Percentiles rank a stretch among this genome's conserved stretches.
Conservation (phyloP, 495 filamentous ascomycete species). For the Penicillium ochrochloron region DNA sequence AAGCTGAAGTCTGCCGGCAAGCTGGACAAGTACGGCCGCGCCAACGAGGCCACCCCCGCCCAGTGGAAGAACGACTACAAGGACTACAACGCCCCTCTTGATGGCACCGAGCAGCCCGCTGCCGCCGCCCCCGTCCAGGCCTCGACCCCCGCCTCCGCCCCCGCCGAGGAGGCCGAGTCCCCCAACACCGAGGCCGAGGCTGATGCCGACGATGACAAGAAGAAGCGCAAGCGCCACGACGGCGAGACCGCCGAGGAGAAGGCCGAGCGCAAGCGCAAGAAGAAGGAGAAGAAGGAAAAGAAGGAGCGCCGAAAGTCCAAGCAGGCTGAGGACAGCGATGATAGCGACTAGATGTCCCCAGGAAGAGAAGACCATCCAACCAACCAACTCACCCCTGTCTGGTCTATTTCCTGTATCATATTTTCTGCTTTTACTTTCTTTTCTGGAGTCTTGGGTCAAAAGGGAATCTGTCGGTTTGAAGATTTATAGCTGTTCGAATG, state of each 20-base stretch:
- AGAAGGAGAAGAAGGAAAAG: constrained; percentile 77
- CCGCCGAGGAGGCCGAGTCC: constrained; percentile 33
- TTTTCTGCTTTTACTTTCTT: constrained; percentile 29
- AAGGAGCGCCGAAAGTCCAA: constrained; percentile 68
- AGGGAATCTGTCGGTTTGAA: constrained; percentile 43
- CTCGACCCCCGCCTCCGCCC: constrained; percentile 42
- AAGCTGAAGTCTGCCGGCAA: constrained; percentile 98
- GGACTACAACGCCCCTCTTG: constrained; percentile 71
- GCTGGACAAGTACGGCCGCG: constrained; percentile 92
- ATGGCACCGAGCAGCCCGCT: constrained; percentile 46
- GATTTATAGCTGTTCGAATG: constrained; percentile 22
- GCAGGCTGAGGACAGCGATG: constrained; percentile 61
- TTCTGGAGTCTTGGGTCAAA: constrained; percentile 53
- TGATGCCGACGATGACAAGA: constrained; percentile 53
- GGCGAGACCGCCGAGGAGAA: constrained; percentile 78
- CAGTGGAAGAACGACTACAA: constrained; percentile 90
- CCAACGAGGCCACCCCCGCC: constrained; percentile 88
- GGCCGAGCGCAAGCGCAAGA: constrained; percentile 74
- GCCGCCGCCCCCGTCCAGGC: constrained; percentile 45
- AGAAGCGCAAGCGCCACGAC: constrained; percentile 85
- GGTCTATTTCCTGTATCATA: constrained; percentile 51
- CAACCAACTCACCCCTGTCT: constrained; percentile 7
- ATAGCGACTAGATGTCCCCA: constrained; percentile 55
- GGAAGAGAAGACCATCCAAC: constrained; percentile 31
- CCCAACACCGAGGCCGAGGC: constrained; percentile 40